These are phyloP conservation scores for Nannochloropsis granulata DNA, from an alignment of 108 stramenopile species.

Conservation along the genomic window DNA sequence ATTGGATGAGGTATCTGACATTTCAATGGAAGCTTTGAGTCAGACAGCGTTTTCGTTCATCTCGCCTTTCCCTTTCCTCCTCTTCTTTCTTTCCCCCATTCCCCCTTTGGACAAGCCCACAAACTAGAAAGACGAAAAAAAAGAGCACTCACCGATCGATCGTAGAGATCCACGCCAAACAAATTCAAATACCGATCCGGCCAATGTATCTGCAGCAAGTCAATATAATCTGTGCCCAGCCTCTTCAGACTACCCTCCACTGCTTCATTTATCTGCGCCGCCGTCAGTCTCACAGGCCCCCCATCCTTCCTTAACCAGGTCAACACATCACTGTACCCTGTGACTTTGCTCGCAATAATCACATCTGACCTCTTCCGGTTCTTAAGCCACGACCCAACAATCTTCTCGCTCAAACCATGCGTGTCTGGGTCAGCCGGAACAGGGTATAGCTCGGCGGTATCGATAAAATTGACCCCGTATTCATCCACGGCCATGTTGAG, in stretches of 20 bases:
- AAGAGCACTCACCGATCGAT: neutral
- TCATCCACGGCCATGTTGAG: conserved; percentile 62
- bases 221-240: conserved; percentile 74
- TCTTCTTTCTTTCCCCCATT: too few relatives aligned
- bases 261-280: conserved; percentile 55
- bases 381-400: conserved; percentile 44
- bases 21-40: too few relatives aligned
- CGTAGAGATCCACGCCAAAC: conserved; percentile 62
- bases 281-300: conserved; percentile 36
- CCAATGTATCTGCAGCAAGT: conserved; percentile 83
- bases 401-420: conserved; percentile 51
- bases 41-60: too few relatives aligned
- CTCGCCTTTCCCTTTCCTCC: too few relatives aligned
- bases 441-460: conserved; percentile 69
- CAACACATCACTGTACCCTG: conserved; percentile 32
- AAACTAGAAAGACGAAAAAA: too few relatives aligned
- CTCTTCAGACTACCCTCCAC: conserved; percentile 63
- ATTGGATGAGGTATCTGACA: too few relatives aligned
- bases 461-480: conserved; percentile 78
- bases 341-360: conserved; percentile 70
- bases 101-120: too few relatives aligned
- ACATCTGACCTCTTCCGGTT: conserved; percentile 50
- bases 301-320: conserved; percentile 63
- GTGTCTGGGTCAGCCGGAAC: conserved; percentile 20
- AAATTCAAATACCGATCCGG: conserved; percentile 60